These are phyloP conservation scores for Pestalotiopsis sp. DNA, from an alignment of 2,329 filamentous ascomycete genomes.

Conservation along the genomic window DNA sequence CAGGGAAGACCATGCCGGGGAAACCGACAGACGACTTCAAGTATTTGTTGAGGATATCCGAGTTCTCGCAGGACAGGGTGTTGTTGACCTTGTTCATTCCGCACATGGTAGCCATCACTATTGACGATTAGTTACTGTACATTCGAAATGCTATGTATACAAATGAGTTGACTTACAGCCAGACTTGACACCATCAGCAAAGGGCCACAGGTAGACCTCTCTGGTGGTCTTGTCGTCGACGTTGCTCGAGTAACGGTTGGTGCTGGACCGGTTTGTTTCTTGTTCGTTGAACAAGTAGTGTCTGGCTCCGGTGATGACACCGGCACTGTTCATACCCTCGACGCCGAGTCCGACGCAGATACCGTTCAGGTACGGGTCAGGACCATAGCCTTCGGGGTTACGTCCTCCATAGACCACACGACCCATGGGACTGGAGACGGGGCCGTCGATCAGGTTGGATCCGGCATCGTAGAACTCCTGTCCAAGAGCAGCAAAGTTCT, in stretches of 20 bases:
- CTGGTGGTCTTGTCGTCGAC: slow-evolving; percentile 27
- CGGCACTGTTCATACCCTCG: slow-evolving; percentile 12
- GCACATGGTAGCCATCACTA: slow-evolving; percentile 25
- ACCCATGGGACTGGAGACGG: slow-evolving; percentile 17
- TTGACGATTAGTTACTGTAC: background rate
- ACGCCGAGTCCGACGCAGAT: slow-evolving; percentile 6
- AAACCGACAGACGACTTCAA: slow-evolving; percentile 32
- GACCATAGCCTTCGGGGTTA: background rate
- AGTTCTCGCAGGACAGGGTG: slow-evolving; percentile 27
- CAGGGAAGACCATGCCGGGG: slow-evolving; percentile 17
- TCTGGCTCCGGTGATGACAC: slow-evolving; percentile 9
- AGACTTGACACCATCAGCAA: slow-evolving; percentile 21
- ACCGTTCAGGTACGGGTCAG: slow-evolving; percentile 14
- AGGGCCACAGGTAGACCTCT: slow-evolving; percentile 28
- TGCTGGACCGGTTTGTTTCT: slow-evolving; percentile 18
- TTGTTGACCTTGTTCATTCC: slow-evolving; percentile 28
- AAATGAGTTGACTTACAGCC: slow-evolving; percentile 13
- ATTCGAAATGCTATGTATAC: background rate
- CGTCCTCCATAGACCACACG: slow-evolving; percentile 9
- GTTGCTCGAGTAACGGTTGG: slow-evolving; percentile 16
- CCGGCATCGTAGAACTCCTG: slow-evolving; percentile 20
- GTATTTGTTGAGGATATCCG: slow-evolving; percentile 22
- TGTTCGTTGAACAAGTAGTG: slow-evolving; percentile 20
- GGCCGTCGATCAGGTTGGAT: slow-evolving; percentile 19
- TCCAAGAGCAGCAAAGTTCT: slow-evolving; percentile 20